Evolutionary conservation across 2,329 filamentous ascomycete species (phyloP).

Genomic region (Fusarium sp.): DNA sequence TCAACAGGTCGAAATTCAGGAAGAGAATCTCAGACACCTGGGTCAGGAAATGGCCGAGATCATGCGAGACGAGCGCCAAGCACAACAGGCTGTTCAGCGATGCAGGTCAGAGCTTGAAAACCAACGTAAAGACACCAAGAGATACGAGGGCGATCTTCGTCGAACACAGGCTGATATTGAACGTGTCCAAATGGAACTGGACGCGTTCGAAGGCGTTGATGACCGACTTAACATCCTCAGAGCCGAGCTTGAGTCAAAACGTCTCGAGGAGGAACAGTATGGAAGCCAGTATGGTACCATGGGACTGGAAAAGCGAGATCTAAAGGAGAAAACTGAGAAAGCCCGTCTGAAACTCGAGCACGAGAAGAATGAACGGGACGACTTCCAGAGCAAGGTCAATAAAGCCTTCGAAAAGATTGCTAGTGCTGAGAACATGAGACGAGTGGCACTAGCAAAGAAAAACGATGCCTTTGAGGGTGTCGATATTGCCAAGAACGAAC

Average conservation of each 20-base stretch:
- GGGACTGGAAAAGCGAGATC: constrained; percentile 63
- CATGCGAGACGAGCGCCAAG: constrained; percentile 63
- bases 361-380: constrained; percentile 55
- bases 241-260: constrained; percentile 69
- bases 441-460: constrained; percentile 71
- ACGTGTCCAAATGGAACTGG: constrained; percentile 69
- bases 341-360: constrained; percentile 57
- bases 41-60: constrained; percentile 68
- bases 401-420: constrained; percentile 71
- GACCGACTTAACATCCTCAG: constrained; percentile 74
- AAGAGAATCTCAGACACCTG: constrained; percentile 67
- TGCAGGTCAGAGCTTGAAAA: constrained; percentile 64
- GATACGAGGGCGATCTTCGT: constrained; percentile 70
- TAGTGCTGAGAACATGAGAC: constrained; percentile 64
- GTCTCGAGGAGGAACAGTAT: constrained; percentile 64
- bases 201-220: constrained; percentile 78
- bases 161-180: constrained; percentile 72
- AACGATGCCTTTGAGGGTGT: constrained; percentile 71
- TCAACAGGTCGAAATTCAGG: constrained; percentile 72
- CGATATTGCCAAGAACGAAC: constrained; percentile 64
- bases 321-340: constrained; percentile 61
- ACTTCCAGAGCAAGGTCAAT: constrained; percentile 63
- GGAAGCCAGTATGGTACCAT: constrained; percentile 71
- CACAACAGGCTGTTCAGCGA: constrained; percentile 64
- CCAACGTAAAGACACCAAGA: constrained; percentile 54